A percentile compares a stretch with the other conserved stretches of the same genome.
Conservation (phyloP, 2,329 filamentous ascomycete species). For the Sarocladiaceae sp. region DNA sequence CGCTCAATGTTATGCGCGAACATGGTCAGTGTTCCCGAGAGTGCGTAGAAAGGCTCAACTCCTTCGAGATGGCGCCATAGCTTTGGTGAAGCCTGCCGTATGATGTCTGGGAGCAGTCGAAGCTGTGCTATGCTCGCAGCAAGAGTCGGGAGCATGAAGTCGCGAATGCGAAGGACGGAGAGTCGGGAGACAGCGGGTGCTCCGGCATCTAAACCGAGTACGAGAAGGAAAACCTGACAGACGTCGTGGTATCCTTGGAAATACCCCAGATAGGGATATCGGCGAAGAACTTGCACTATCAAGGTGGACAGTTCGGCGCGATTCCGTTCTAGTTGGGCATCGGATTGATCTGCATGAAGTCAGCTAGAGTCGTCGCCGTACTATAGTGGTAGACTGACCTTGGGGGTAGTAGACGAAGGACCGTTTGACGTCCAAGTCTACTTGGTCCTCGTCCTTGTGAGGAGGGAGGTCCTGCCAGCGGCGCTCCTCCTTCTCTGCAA, state of each 20-base stretch:
- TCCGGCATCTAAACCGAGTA: conserved; percentile 42
- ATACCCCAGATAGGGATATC: conserved; percentile 81
- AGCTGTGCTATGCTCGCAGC: conserved; percentile 79
- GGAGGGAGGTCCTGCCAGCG: conserved; percentile 60
- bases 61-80: conserved; percentile 72
- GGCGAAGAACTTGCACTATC: conserved; percentile 76
- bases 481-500: conserved; percentile 14
- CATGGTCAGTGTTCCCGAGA: conserved; percentile 90
- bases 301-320: conserved; percentile 75
- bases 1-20: conserved; percentile 94
- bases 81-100: conserved; percentile 65
- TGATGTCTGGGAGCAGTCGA: conserved; percentile 78
- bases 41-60: conserved; percentile 84
- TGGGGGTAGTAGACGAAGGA: conserved; percentile 97
- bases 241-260: conserved; percentile 99
- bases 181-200: conserved; percentile 69
- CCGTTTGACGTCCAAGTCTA: conserved; percentile 85
- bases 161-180: conserved; percentile 83
- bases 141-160: conserved; percentile 94
- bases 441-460: conserved; percentile 89
- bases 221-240: conserved; percentile 88
- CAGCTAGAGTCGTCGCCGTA: background rate
- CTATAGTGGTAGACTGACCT: conserved; percentile 44
- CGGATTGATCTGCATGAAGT: conserved; percentile 55
- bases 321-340: conserved; percentile 63